Evolutionary conservation across 495 filamentous ascomycete species (phyloP), one percentile per base, ranked within the genome.

Genomic region (Apiosordaria backusii): DNA sequence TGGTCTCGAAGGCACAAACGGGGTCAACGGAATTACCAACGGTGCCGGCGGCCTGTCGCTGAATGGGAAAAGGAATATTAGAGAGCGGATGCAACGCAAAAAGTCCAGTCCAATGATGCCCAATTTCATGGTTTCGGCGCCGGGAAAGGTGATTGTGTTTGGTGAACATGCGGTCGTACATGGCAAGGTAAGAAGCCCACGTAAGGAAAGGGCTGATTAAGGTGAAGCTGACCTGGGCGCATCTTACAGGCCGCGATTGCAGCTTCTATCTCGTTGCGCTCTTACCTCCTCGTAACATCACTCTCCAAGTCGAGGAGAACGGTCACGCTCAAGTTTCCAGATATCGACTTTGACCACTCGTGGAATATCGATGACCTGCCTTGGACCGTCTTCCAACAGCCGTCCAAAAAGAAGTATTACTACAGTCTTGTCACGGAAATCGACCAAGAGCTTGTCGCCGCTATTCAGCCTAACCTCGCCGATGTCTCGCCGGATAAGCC

Each of bases 141-240:
- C 95, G 15, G 95, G 93, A 35, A 99, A 99, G 77, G 94, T 96
- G 71, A 98, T 99, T 74, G 91, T 97, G 19, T 97, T 90, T 77
- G 95, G 95, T 62, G 95, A 99, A 75, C 95, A 99, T 81, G 91
- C 95, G 13, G 95, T 97, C 2, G 95, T 99, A 10, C 86, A 99
- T 73, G 95, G 95, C 73, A 97, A 97, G 83, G 88, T 90, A 72
- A 65, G 71, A 25, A n/a, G 26, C 27, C 4, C 2, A 6, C 63
- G 23, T 4, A 27, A 18, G 50, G 9, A 21, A 22, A 15, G 50
- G 18, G 19, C 25, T 6, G 29, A 23, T 21, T 29, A 19, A 27
- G 50, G 40, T 22, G 27, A 40, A 15, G 45, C 63, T 64, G 35
- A 61, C 60, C n/a, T 64, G 18, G 13, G 21, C 21, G 4, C n/a